Conservation (phyloP, 345 rosid species). For the Brassica incana region DNA sequence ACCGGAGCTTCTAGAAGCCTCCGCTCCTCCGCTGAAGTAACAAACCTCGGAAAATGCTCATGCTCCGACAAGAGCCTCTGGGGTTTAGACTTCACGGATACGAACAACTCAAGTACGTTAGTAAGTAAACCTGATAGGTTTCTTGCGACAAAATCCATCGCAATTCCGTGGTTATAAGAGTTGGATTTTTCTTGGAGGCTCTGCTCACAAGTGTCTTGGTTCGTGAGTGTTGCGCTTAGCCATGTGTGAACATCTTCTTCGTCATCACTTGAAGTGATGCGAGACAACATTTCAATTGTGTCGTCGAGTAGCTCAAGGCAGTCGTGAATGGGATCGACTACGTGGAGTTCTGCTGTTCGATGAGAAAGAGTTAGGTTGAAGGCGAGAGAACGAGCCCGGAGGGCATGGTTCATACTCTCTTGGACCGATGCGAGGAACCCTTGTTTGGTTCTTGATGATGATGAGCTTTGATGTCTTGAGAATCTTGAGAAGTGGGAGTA, state of each 20-base stretch:
- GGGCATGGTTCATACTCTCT: conserved; percentile 40
- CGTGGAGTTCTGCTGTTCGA: background rate
- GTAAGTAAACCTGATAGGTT: conserved; percentile 43
- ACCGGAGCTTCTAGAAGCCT: conserved; percentile 51
- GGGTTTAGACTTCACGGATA: conserved; percentile 18
- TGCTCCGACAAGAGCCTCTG: conserved; percentile 15
- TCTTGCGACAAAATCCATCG: conserved; percentile 33
- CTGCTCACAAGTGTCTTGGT: conserved; percentile 53
- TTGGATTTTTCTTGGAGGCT: conserved; percentile 42
- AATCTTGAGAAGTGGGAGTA: conserved; percentile 50
- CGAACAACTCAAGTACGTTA: conserved; percentile 39
- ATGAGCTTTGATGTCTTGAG: conserved; percentile 31
- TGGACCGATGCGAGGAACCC: conserved; percentile 42
- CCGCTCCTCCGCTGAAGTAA: conserved; percentile 23
- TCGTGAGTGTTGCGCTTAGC: conserved; percentile 60
- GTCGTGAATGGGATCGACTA: conserved; percentile 36
- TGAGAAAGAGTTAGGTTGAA: conserved; percentile 33
- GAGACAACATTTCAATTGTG: conserved; percentile 46
- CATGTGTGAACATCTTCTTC: conserved; percentile 52
- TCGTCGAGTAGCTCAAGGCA: conserved; percentile 58
- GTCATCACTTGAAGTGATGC: conserved; percentile 17
- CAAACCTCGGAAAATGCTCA: conserved; percentile 36
- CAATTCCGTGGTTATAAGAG: background rate
- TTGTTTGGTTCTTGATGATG: conserved; percentile 33
- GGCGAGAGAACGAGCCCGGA: conserved; percentile 40